Evolutionary conservation across 140 eudicot species (phyloP).

Genomic region (Flaveria floridana): DNA sequence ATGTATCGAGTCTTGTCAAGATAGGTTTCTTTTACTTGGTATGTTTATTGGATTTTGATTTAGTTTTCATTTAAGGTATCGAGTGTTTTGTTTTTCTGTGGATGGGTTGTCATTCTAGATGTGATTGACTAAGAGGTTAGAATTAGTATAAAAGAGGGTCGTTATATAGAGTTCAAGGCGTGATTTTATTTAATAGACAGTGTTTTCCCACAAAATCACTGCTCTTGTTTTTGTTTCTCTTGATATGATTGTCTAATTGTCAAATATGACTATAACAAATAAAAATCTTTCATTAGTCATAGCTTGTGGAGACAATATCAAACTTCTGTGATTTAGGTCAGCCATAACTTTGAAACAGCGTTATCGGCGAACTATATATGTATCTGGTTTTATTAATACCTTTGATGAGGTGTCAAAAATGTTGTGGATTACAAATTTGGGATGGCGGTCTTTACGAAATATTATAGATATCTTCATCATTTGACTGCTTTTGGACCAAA

Average conservation of each 20-base stretch:
- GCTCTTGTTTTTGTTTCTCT: no score
- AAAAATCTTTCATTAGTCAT: not conserved
- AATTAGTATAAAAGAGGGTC: no score
- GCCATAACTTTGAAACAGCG: not conserved
- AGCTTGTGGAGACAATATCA: not conserved
- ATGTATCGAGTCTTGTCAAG: not conserved
- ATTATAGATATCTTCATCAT: not conserved
- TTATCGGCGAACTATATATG: not conserved
- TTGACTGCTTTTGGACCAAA: not conserved
- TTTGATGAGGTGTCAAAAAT: not conserved
- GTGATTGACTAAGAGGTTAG: no score
- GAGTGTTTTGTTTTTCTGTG: no score
- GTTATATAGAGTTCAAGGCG: no score
- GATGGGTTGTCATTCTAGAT: no score
- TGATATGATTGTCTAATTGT: not conserved
- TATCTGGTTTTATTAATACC: not conserved
- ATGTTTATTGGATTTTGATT: no score
- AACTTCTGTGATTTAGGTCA: no score
- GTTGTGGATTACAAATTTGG: not conserved
- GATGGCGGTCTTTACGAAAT: not conserved
- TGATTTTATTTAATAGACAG: no score
- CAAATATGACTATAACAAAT: not conserved
- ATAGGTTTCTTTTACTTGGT: no score
- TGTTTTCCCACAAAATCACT: no score
- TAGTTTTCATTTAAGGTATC: no score